Evolutionary conservation across 495 filamentous ascomycete genomes (phyloP).

Genomic region (Glonium stellatum): DNA sequence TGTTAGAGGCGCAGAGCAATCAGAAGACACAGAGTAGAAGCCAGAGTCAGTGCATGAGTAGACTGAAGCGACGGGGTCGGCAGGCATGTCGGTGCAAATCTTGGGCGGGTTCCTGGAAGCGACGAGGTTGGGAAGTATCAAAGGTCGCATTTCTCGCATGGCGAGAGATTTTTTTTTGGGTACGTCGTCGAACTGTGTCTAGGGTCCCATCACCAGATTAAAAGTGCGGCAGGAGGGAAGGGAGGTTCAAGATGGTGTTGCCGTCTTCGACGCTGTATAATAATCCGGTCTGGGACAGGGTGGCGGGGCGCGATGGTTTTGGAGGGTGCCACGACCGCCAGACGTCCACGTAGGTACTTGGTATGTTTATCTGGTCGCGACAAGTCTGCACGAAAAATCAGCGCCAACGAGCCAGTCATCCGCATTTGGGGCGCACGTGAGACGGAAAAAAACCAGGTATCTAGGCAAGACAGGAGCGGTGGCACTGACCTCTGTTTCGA

Average conservation of each 20-base stretch:
- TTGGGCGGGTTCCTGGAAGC: slow-evolving; percentile 25
- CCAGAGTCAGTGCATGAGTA: slow-evolving; percentile 24
- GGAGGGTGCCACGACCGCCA: slow-evolving; percentile 27
- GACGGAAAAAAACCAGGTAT: slow-evolving; percentile 5
- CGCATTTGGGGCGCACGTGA: slow-evolving; percentile 23
- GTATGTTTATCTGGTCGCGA: slow-evolving; percentile 20
- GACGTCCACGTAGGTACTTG: slow-evolving; percentile 28
- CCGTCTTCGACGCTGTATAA: slow-evolving; percentile 13
- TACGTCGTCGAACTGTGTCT: slow-evolving; percentile 20
- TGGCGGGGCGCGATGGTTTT: slow-evolving; percentile 26
- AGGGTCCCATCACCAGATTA: slow-evolving; percentile 30
- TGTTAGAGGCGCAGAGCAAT: slow-evolving; percentile 52
- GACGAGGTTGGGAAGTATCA: slow-evolving; percentile 25
- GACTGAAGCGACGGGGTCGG: slow-evolving; percentile 16
- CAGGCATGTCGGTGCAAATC: slow-evolving; percentile 20
- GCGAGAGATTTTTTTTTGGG: slow-evolving; percentile 1
- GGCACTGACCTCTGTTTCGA: not conserved
- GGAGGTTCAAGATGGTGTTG: not conserved
- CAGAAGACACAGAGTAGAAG: slow-evolving; percentile 53
- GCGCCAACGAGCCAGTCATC: slow-evolving; percentile 4
- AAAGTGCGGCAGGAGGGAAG: not conserved
- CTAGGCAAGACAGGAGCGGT: not conserved
- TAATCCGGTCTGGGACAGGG: slow-evolving; percentile 15
- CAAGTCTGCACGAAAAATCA: slow-evolving; percentile 12
- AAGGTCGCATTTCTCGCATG: slow-evolving; percentile 28